These are phyloP conservation scores for Schizonepeta tenuifolia DNA, from an alignment of 257 asterid species.

Conservation along the genomic window DNA sequence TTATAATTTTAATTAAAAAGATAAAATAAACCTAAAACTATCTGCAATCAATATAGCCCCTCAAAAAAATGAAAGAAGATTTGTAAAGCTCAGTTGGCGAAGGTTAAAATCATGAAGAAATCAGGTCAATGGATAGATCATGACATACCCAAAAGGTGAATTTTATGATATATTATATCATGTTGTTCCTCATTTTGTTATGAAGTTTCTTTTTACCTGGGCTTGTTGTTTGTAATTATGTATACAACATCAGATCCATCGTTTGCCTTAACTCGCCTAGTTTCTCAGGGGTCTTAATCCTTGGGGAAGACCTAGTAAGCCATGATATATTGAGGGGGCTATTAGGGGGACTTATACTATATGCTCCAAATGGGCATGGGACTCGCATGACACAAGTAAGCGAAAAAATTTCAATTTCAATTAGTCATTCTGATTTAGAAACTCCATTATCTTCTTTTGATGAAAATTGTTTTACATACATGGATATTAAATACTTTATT, in stretches of 20 bases:
- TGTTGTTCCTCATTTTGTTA: slow-evolving; percentile 6
- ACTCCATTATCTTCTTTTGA: background rate
- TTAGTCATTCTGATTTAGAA: background rate
- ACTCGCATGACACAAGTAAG: slow-evolving; percentile 94
- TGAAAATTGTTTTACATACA: background rate
- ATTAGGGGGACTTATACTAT: slow-evolving; percentile 78
- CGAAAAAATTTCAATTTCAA: background rate
- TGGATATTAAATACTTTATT: no score
- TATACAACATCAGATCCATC: slow-evolving; percentile 84
- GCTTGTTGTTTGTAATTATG: slow-evolving; percentile 18
- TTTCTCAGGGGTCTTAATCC: slow-evolving; percentile 99
- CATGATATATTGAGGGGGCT: no score
- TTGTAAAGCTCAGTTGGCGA: slow-evolving; percentile 80
- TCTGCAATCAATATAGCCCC: no score
- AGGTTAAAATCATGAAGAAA: slow-evolving; percentile 83
- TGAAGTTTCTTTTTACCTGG: slow-evolving; percentile 19
- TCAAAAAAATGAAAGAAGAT: no score
- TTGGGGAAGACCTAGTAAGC: slow-evolving; percentile 84
- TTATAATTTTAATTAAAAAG: no score
- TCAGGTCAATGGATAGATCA: slow-evolving; percentile 86
- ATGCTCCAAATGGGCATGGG: slow-evolving; percentile 91
- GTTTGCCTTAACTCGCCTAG: slow-evolving; percentile 95
- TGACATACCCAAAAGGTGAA: slow-evolving; percentile 67
- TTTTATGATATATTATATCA: slow-evolving; percentile 20
- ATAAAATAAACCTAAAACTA: no score